Conservation (phyloP, 306 rosid genomes). For the Vigna trinervia region DNA sequence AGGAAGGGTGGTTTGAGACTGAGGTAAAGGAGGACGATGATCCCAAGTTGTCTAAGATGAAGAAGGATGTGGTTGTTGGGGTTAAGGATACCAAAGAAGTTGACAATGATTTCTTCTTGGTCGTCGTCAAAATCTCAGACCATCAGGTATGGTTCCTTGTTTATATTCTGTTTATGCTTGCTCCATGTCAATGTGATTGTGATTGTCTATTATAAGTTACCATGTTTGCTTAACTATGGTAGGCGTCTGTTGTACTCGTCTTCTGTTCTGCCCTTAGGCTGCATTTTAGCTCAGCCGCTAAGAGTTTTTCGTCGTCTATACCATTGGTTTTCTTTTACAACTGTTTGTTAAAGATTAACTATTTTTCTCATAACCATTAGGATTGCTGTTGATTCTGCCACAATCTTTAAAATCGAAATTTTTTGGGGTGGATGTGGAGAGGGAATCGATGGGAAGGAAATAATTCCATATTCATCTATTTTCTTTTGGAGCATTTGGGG, state of each 20-base stretch:
- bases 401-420: too few relatives aligned
- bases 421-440: not conserved
- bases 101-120: slow-evolving; percentile 97
- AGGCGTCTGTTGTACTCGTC: not conserved
- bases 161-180: not conserved
- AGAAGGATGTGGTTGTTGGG: slow-evolving; percentile 94
- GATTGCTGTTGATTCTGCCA: not conserved
- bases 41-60: slow-evolving; percentile 89
- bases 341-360: too few relatives aligned
- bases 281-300: not conserved
- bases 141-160: slow-evolving; percentile 72
- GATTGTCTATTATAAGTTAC: slow-evolving; percentile 6
- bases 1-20: slow-evolving; percentile 81
- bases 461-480: slow-evolving; percentile 7
- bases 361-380: too few relatives aligned
- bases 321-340: too few relatives aligned
- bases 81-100: slow-evolving; percentile 88
- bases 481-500: not conserved
- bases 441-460: not conserved
- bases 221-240: slow-evolving; percentile 2
- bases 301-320: not conserved
- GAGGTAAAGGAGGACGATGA: slow-evolving; percentile 75
- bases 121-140: slow-evolving; percentile 82
- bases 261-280: not conserved
- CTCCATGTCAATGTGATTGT: not conserved